Evolutionary conservation across 176 grass and related monocot species (phyloP).

Genomic region (Cenchrus purpureus): DNA sequence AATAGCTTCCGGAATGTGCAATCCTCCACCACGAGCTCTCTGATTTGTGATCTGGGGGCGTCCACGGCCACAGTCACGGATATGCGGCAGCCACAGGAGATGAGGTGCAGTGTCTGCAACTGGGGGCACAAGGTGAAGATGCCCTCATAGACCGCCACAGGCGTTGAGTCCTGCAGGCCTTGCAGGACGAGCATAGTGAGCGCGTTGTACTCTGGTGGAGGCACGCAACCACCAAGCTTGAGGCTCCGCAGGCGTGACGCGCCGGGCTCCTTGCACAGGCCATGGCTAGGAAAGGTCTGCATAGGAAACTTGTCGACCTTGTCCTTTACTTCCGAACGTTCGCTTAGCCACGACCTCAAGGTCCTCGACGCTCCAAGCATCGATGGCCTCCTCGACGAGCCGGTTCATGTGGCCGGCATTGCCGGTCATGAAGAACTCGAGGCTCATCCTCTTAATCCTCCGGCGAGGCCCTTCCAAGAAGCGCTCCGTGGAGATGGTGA

Average conservation of each 20-base stretch:
- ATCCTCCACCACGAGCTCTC: conserved; percentile 18
- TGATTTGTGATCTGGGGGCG: background rate
- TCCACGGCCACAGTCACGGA: background rate
- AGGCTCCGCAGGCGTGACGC: conserved; percentile 7
- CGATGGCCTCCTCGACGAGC: conserved; percentile 8
- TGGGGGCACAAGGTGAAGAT: conserved; percentile 9
- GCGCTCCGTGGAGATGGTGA: background rate
- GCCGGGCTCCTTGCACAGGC: conserved; percentile 20
- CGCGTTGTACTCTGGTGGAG: background rate
- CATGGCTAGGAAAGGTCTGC: conserved; percentile 8
- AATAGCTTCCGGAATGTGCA: background rate
- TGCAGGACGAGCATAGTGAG: background rate
- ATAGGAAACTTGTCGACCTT: background rate
- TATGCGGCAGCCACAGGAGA: background rate
- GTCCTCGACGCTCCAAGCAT: conserved; percentile 27
- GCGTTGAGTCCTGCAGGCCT: background rate
- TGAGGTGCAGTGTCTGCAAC: background rate
- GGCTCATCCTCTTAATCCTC: background rate
- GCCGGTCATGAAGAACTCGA: conserved; percentile 5
- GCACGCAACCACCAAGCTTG: background rate
- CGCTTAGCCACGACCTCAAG: conserved; percentile 4
- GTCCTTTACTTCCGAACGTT: background rate
- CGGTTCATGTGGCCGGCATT: background rate
- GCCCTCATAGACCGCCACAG: background rate
- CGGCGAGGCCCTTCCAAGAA: background rate